These are phyloP conservation scores for Mycena albidolilacea DNA, from an alignment of 768 basidiomycete species.

Conservation along the genomic window DNA sequence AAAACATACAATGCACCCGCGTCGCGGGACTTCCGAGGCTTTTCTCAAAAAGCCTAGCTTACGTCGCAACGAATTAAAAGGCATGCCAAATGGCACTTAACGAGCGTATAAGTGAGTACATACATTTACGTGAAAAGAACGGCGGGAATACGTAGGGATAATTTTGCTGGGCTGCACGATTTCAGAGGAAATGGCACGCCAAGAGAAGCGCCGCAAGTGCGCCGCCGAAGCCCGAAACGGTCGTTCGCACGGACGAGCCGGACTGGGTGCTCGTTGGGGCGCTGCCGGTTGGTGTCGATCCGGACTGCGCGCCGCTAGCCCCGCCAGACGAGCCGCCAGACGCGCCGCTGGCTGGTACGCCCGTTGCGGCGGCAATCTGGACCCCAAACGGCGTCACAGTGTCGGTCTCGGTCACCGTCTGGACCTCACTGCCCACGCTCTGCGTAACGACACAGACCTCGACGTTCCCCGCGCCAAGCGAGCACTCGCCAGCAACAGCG, in stretches of 20 bases:
- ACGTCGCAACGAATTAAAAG: neutral
- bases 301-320: neutral
- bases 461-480: conserved; percentile 35
- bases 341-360: neutral
- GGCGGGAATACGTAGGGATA: neutral
- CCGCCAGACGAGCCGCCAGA: neutral
- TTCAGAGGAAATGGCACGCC: conserved; percentile 18
- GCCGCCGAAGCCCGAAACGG: conserved; percentile 2
- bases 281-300: neutral
- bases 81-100: conserved; percentile 37
- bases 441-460: conserved; percentile 44
- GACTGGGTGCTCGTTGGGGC: conserved; percentile 8
- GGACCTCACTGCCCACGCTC: neutral
- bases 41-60: neutral
- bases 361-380: conserved; percentile 40
- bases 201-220: conserved; percentile 11
- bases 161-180: neutral
- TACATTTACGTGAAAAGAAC: conserved; percentile 5
- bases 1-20: neutral
- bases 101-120: conserved; percentile 34
- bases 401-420: conserved; percentile 38
- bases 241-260: conserved; percentile 2
- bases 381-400: conserved; percentile 46
- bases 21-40: neutral
- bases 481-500: conserved; percentile 45